phyloP scores from a whole-genome alignment of 1,139 yeast genomes.

The Cylindricascospora bacillispora region DNA sequence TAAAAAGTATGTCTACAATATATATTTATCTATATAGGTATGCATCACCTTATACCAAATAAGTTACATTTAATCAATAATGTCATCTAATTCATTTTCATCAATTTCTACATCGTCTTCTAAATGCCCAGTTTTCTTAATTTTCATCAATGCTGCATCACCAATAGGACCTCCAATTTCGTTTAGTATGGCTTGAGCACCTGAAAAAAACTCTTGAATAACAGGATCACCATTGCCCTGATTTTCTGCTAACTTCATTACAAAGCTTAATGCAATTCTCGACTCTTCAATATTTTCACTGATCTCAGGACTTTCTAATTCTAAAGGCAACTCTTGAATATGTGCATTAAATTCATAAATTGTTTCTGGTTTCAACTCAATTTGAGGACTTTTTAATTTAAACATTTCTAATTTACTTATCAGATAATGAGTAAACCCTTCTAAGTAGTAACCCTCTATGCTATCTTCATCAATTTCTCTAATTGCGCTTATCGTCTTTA shows the following conservation, averaged over 20 bases:
- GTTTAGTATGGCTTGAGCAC: slow-evolving; percentile 36
- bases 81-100: too few species aligned
- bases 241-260: slow-evolving; percentile 31
- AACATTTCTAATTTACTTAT: slow-evolving; percentile 35
- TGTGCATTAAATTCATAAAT: slow-evolving; percentile 31
- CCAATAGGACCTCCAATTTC: slow-evolving; percentile 48
- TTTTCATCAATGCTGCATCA: slow-evolving; percentile 26
- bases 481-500: slow-evolving; percentile 45
- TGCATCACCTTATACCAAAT: too few species aligned
- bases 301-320: slow-evolving; percentile 25
- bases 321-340: slow-evolving; percentile 36
- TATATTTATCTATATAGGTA: too few species aligned
- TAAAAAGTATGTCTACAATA: too few species aligned
- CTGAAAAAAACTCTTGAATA: slow-evolving; percentile 43
- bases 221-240: slow-evolving; percentile 32
- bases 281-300: slow-evolving; percentile 33
- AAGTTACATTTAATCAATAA: too few species aligned
- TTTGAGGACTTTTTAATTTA: slow-evolving; percentile 13
- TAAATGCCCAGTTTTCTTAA: slow-evolving; percentile 33
- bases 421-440: slow-evolving; percentile 62
- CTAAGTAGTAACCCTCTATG: slow-evolving; percentile 68
- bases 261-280: slow-evolving; percentile 43
- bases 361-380: slow-evolving; percentile 18
- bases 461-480: slow-evolving; percentile 76
- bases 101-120: slow-evolving; percentile 20